These are phyloP conservation scores for Schizothecium vesticola DNA, from an alignment of 495 filamentous ascomycete species.

Conservation along the genomic window DNA sequence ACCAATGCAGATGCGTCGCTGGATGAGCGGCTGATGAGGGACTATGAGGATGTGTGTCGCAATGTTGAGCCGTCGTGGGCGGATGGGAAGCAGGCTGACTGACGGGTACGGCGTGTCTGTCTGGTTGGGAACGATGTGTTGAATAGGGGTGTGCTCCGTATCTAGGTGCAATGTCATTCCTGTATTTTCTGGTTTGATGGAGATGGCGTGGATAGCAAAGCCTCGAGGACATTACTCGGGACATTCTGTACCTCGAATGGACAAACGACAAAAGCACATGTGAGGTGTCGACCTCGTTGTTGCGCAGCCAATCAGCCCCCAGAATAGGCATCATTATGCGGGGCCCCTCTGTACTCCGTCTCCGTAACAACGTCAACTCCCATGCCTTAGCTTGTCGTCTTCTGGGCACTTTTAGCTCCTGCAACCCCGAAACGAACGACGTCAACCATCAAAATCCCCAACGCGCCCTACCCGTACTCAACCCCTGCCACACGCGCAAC, in stretches of 20 bases:
- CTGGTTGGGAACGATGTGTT: no score
- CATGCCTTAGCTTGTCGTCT: not conserved
- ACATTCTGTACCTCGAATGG: not conserved
- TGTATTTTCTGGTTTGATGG: not conserved
- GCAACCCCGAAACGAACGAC: not conserved
- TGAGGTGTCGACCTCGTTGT: not conserved
- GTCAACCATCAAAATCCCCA: not conserved
- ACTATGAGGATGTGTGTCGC: constrained; percentile 81
- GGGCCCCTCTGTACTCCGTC: constrained; percentile 2
- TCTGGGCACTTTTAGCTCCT: not conserved
- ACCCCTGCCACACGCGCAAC: not conserved
- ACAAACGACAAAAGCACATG: constrained; percentile 10
- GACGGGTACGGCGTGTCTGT: not conserved
- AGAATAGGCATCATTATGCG: constrained; percentile 4
- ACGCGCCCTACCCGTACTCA: not conserved
- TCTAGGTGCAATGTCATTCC: not conserved
- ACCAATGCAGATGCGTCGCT: constrained; percentile 60
- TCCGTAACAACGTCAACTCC: constrained; percentile 11
- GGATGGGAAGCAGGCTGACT: constrained; percentile 61
- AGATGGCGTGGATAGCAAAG: not conserved
- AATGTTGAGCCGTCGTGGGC: constrained; percentile 78
- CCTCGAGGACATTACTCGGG: not conserved
- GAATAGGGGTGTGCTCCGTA: no score
- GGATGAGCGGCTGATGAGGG: constrained; percentile 54
- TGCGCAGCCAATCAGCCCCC: not conserved